Percentiles rank a stretch among this genome's conserved stretches.
phyloP scores from a whole-genome alignment of 208 protist genomes.

The Acanthamoeba sp. region DNA sequence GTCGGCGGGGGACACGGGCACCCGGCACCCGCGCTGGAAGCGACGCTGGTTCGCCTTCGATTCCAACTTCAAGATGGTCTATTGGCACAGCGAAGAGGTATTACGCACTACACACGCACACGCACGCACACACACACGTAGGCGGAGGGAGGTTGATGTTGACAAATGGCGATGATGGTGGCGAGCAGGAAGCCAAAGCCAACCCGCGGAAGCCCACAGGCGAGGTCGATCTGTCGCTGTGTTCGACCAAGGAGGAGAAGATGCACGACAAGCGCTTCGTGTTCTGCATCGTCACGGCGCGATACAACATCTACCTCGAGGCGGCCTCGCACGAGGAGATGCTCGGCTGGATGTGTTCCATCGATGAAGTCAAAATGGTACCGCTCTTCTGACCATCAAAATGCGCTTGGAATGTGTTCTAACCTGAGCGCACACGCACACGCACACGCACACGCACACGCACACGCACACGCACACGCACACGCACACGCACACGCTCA shows the following conservation, averaged over 20 bases:
- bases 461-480: too few species aligned
- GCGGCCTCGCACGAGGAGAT: conserved; percentile 34
- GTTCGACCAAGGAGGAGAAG: conserved; percentile 54
- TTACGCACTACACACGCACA: neutral
- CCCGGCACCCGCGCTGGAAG: conserved; percentile 20
- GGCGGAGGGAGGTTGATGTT: too few species aligned
- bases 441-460: too few species aligned
- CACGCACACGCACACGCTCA: too few species aligned
- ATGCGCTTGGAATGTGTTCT: too few species aligned
- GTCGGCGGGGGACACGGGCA: neutral
- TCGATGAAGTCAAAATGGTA: conserved; percentile 61
- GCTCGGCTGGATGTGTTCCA: conserved; percentile 59
- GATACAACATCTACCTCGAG: conserved; percentile 45
- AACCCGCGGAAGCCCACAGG: conserved; percentile 18
- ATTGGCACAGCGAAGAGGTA: conserved; percentile 48
- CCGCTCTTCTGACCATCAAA: neutral
- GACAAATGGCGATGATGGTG: neutral
- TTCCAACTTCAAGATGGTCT: conserved; percentile 53
- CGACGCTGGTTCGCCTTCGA: conserved; percentile 49
- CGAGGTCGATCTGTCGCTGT: conserved; percentile 36
- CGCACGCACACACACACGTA: neutral
- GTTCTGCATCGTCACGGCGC: conserved; percentile 55
- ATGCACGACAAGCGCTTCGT: conserved; percentile 35
- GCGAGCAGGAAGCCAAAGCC: conserved; percentile 20
- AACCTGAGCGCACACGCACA: too few species aligned